A percentile compares a stretch with the other conserved stretches of the same genome.
Evolutionary conservation across 2,329 filamentous ascomycete species (phyloP).

Genomic region (Neofusicoccum parvum): DNA sequence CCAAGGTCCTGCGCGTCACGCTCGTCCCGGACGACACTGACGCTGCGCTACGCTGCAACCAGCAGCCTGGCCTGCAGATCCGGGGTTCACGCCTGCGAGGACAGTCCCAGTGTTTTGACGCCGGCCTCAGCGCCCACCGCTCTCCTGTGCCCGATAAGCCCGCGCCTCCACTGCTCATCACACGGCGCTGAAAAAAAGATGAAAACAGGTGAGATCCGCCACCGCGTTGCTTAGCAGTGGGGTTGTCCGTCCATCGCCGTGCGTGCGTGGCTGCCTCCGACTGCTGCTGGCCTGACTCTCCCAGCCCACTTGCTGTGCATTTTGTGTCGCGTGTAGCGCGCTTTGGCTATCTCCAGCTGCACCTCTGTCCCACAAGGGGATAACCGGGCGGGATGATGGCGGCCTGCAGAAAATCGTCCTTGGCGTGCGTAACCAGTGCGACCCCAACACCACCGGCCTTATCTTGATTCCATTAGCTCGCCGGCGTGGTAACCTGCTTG

Average conservation of each 20-base stretch:
- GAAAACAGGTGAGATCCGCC: background rate
- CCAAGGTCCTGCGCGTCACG: slow-evolving; percentile 4
- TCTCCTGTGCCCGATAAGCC: background rate
- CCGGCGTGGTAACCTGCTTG: background rate
- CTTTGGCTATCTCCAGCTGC: background rate
- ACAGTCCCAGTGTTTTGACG: background rate
- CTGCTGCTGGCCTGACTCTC: background rate
- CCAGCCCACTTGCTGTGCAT: background rate
- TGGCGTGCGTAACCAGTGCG: background rate
- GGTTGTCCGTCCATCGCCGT: background rate
- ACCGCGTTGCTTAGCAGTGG: background rate
- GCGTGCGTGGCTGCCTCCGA: slow-evolving; percentile 4
- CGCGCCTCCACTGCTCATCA: slow-evolving; percentile 1
- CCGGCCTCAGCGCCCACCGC: background rate
- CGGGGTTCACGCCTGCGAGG: background rate
- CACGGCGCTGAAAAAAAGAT: background rate
- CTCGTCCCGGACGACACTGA: background rate
- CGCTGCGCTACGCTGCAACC: slow-evolving; percentile 6
- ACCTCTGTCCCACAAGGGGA: background rate
- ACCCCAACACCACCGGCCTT: slow-evolving; percentile 4
- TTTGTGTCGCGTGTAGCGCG: background rate
- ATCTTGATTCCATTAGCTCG: slow-evolving; percentile 17
- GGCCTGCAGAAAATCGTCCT: background rate
- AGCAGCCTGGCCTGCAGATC: slow-evolving; percentile 1
- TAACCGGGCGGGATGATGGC: slow-evolving; percentile 6